Base-by-base conservation (phyloP, 2,329 filamentous ascomycete species). In the Cladorrhinum sp. region DNA sequence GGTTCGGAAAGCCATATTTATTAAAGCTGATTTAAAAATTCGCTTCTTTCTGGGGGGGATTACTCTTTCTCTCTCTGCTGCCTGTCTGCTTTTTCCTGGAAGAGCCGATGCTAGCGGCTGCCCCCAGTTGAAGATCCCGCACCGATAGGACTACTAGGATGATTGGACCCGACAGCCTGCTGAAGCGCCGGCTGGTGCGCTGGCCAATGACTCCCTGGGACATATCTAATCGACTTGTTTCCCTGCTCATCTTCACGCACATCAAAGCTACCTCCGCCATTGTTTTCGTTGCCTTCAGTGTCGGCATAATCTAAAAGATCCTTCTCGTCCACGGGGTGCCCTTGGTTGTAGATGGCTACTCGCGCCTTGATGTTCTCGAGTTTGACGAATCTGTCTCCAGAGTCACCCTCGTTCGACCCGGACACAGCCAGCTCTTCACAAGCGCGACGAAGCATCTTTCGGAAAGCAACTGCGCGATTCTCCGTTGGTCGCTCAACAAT, bases 261-360 rank as follows among this genome's bases (percentile, higher is more conserved):
- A 32, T 90, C 86, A 70, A 99, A 96, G 24, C 84, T 88, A n/a
- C 95, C 95, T 50, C 93, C 93, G 50, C 95, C 95, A 69, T 98
- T 98, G 61, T 88, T 85, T 1, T 79, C 72, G 68, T 89, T 96
- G 60, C 95, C 95, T 72, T 96, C 91, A 0, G 93, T 96, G 69
- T 98, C 93, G 73, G 91, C 95, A 61, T 96, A 88, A 60, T 90
- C 86, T 41, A 93, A 81, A 67, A 98, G 81, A 69, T 97, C 93
- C 24, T 81, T 70, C 79, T 85, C 73, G 65, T 79, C 73, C 79
- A 85, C 68, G 2, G 62, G 38, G 13, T 24, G 48, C 13, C 80
- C 74, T 60, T 88, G 83, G 57, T 80, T 80, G n/a, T 82, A 76
- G 32, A 78, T 77, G 57, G 87, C 85, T 27, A 90, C 80, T 58